Conservation (phyloP, 1,284 basidiomycete species). For the Fomitopsis schrenkii region DNA sequence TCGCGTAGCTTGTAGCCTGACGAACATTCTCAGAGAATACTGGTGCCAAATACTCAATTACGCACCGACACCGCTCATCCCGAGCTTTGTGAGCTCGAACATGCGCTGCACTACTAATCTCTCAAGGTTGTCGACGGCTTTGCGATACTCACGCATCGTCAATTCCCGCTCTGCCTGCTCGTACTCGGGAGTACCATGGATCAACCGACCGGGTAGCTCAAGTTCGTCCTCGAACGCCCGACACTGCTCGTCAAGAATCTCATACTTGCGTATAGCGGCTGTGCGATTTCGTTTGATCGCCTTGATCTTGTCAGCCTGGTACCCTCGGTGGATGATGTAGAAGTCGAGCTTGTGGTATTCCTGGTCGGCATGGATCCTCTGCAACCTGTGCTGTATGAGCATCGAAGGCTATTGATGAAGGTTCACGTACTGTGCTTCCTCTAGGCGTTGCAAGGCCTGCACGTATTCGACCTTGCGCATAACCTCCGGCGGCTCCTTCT, state of each 20-base stretch:
- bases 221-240: neutral
- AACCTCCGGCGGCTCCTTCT: neutral
- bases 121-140: slow-evolving; percentile 19
- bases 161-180: no score
- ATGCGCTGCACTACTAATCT: slow-evolving; percentile 20
- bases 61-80: slow-evolving; percentile 19
- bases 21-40: neutral
- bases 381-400: neutral
- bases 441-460: neutral
- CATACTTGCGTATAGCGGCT: no score
- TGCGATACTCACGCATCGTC: slow-evolving; percentile 10
- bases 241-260: no score
- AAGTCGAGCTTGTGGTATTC: neutral
- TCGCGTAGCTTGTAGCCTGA: slow-evolving; percentile 11
- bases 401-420: neutral
- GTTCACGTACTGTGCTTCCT: neutral
- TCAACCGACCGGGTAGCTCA: neutral
- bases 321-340: no score
- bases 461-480: neutral
- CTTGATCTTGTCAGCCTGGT: no score
- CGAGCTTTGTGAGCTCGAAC: slow-evolving; percentile 21
- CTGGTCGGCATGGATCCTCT: neutral
- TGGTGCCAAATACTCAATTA: no score
- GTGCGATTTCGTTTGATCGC: no score
- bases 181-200: no score